A percentile compares a stretch with the other conserved stretches of the same genome.
Conservation (phyloP, 139 green algal genomes). For the Chlorella sp. region DNA sequence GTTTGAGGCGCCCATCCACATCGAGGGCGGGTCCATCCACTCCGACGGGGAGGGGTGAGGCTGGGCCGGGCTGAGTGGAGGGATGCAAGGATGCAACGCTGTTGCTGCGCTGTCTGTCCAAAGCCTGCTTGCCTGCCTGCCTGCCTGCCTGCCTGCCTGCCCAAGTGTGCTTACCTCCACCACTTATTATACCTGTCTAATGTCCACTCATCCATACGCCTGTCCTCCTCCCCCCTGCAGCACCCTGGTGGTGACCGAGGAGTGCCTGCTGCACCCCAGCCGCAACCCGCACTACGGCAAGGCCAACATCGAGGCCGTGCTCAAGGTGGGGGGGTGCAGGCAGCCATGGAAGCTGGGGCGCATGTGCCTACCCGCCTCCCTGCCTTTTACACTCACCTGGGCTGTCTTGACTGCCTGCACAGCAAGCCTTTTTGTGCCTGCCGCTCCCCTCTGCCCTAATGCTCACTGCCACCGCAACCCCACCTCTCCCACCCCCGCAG, state of each 20-base stretch:
- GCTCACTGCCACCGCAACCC: background rate
- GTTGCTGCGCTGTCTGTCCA: too few relatives aligned
- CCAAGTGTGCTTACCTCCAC: background rate
- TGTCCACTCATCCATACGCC: background rate
- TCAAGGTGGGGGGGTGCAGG: slow-evolving; percentile 47
- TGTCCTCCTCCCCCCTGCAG: background rate
- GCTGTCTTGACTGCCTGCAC: background rate
- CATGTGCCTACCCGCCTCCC: background rate
- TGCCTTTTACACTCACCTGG: background rate
- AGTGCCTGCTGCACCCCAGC: slow-evolving; percentile 78
- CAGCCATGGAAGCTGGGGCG: background rate
- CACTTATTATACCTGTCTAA: background rate
- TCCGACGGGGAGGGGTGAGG: slow-evolving; percentile 63
- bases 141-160: background rate
- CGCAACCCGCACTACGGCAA: slow-evolving; percentile 75
- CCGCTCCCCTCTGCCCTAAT: background rate
- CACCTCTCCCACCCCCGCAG: background rate
- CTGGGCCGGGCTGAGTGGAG: background rate
- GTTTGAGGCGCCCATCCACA: slow-evolving; percentile 60
- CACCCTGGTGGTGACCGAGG: slow-evolving; percentile 76
- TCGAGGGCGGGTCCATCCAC: slow-evolving; percentile 77
- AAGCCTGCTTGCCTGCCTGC: background rate
- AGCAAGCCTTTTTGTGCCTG: background rate
- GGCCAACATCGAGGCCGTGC: slow-evolving; percentile 66
- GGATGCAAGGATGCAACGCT: background rate